Base-by-base conservation (phyloP, 257 asterid species). In the Agastache rugosa region DNA sequence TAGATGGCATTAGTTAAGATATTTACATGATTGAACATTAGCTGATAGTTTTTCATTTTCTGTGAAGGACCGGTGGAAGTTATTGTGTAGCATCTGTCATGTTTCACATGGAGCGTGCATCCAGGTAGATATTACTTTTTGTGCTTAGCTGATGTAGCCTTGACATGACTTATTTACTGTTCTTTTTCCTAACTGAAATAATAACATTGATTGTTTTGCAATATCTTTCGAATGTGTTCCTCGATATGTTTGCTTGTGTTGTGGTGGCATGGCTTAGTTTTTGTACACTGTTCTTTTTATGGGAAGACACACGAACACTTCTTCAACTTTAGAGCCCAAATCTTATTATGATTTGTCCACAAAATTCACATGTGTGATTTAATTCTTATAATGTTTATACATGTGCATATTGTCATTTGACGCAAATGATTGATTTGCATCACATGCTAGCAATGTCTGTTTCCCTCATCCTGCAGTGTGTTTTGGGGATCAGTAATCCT, bases 101-200 rank as follows among this genome's bases (percentile, higher is more conserved):
- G 98, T 95, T 85, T 71, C 98, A 79, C 90, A 89, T 86, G 98
- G 99, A 75, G 99, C 99, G 41, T 92, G 99, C 73, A 95, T 95
- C 79, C 99, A 92, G 96, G 99, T 95, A 80, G 63, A 66, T 80
- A 73, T 77, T 23, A 47, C 67, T 29, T 78, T 66, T 75, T 69
- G 74, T 73, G 44, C 41, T 23, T 42, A 47, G 62, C 68, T 9
- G 51, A 62, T 68, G 55, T 56, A 50, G 63, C 35, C 7, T 44
- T 45, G 22, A 15, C 15, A 63, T 6, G 23, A 16, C 64, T 29
- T 22, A 31, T 34, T 45, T 2, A 22, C 51, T 7, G 14, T 14
- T 80, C 56, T 31, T 31, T 25, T 63, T 70, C 16, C 72, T 45
- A 56, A 64, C 34, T 35, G 71, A 73, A 60, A 75, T n/a, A 23